phyloP scores from a whole-genome alignment of 2,329 filamentous ascomycete species.

The Pseudogymnoascus sp. region DNA sequence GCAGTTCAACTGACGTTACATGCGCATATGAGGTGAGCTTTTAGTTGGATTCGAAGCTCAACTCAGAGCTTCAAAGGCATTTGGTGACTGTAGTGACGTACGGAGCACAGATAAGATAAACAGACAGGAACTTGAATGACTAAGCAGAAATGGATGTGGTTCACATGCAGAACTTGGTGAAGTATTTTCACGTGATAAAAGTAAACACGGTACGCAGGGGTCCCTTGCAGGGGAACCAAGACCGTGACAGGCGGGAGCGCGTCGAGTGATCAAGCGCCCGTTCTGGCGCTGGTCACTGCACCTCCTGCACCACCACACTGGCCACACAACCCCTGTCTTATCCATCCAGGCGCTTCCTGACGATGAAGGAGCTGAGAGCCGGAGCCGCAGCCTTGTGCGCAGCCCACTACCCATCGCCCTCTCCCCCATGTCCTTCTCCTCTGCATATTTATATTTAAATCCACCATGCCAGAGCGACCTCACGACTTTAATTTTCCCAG shows the following conservation, averaged over 20 bases:
- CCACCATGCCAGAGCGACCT: background rate
- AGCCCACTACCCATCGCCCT: background rate
- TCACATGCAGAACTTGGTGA: background rate
- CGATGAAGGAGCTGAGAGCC: background rate
- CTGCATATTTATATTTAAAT: background rate
- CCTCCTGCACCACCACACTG: background rate
- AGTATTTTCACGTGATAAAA: background rate
- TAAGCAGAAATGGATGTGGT: background rate
- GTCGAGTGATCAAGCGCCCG: background rate
- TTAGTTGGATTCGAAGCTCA: background rate
- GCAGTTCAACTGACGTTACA: background rate
- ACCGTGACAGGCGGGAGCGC: background rate
- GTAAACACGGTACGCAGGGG: conserved; percentile 1
- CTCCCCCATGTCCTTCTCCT: background rate
- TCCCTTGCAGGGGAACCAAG: background rate
- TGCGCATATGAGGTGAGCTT: background rate
- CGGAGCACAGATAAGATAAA: background rate
- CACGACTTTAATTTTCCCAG: background rate
- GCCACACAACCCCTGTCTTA: conserved; percentile 3
- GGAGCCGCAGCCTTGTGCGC: background rate
- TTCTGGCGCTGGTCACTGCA: background rate
- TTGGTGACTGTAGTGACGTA: background rate
- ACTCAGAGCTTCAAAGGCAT: conserved; percentile 4
- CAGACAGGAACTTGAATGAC: background rate
- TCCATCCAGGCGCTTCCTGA: background rate